A percentile compares a stretch with the other conserved stretches of the same genome.
Evolutionary conservation across 1,139 yeast species (phyloP).

Genomic region (Geotrichum europaeum): DNA sequence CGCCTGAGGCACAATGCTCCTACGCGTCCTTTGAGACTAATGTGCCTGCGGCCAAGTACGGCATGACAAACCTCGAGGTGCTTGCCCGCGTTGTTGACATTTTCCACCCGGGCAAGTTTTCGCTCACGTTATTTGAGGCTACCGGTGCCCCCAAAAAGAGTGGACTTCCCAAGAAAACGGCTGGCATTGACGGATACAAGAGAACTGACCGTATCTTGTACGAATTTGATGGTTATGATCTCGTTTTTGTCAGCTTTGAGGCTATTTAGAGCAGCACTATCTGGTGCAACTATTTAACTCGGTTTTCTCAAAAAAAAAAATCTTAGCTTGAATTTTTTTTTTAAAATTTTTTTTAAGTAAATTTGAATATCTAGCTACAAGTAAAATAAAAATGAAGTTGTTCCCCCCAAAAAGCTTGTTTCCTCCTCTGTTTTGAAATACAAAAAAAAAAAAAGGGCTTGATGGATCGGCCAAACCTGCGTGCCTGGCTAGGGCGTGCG

Average conservation of each 20-base stretch:
- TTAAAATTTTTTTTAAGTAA: no score
- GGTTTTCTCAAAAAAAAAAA: background rate
- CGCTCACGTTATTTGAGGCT: slow-evolving; percentile 57
- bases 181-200: slow-evolving; percentile 44
- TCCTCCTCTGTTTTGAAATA: no score
- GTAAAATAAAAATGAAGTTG: no score
- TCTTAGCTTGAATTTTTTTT: no score
- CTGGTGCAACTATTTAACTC: background rate
- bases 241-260: slow-evolving; percentile 37
- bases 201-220: slow-evolving; percentile 65
- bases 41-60: slow-evolving; percentile 46
- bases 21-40: slow-evolving; percentile 95
- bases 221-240: slow-evolving; percentile 56
- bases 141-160: slow-evolving; percentile 5
- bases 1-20: slow-evolving; percentile 92
- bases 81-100: slow-evolving; percentile 50
- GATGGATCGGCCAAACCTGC: no score
- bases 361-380: no score
- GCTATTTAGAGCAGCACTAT: slow-evolving; percentile 19
- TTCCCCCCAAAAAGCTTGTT: no score
- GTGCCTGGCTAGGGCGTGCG: no score
- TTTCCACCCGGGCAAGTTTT: slow-evolving; percentile 72
- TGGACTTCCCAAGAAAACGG: slow-evolving; percentile 14
- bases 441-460: no score
- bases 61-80: slow-evolving; percentile 47